Conservation (phyloP, 129 eudicot genomes). For the Cynara cardunculus region DNA sequence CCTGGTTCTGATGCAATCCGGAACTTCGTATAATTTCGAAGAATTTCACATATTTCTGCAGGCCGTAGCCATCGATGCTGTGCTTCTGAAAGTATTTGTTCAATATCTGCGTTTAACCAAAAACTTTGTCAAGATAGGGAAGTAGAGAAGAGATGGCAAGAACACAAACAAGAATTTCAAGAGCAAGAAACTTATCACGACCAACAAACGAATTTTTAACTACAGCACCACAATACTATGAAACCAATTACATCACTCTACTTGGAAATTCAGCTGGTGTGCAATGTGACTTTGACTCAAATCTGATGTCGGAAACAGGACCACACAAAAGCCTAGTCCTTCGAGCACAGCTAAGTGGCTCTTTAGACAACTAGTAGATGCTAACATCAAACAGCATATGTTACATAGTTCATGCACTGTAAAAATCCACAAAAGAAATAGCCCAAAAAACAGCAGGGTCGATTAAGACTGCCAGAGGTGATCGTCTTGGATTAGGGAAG, state of each 20-base stretch:
- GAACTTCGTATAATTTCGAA: conserved; percentile 63
- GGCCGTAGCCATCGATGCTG: conserved; percentile 97
- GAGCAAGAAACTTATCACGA: conserved; percentile 6
- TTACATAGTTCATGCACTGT: neutral
- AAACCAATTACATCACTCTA: neutral
- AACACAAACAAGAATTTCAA: neutral
- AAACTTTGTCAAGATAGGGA: conserved; percentile 13
- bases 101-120: conserved; percentile 64
- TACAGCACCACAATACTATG: conserved; percentile 9
- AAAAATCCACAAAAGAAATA: neutral
- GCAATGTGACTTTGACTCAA: conserved; percentile 1
- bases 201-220: neutral
- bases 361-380: neutral
- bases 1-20: conserved; percentile 87
- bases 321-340: neutral
- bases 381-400: neutral
- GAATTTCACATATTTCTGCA: conserved; percentile 93
- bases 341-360: neutral
- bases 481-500: neutral
- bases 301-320: neutral
- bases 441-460: neutral
- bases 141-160: conserved; percentile 7
- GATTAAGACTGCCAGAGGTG: neutral
- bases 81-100: conserved; percentile 78
- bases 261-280: neutral